Conservation (phyloP, 2,329 filamentous ascomycete genomes). For the Sphaerulina populicola region DNA sequence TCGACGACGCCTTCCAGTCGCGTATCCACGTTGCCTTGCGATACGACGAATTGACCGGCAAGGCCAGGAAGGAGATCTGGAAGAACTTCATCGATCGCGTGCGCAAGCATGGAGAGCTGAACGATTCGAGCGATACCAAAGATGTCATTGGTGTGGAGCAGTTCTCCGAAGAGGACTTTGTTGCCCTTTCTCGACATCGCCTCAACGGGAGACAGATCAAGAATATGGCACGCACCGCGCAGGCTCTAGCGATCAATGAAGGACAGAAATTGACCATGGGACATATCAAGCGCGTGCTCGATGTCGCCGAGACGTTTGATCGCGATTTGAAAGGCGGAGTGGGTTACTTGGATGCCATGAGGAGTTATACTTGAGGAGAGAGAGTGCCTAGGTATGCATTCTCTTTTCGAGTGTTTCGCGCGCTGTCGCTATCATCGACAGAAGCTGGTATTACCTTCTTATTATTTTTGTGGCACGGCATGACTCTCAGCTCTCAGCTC, state of each 20-base stretch:
- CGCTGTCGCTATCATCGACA: no score
- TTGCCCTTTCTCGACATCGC: constrained; percentile 57
- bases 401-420: not conserved
- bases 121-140: constrained; percentile 54
- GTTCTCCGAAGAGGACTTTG: constrained; percentile 61
- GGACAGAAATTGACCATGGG: constrained; percentile 62
- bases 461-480: no score
- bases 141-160: constrained; percentile 55
- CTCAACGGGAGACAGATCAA: constrained; percentile 73
- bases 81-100: constrained; percentile 73
- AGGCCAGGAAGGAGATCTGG: constrained; percentile 73
- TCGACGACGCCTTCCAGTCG: constrained; percentile 83
- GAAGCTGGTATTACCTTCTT: no score
- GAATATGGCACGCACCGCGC: constrained; percentile 74
- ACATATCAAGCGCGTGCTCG: constrained; percentile 74
- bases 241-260: constrained; percentile 72
- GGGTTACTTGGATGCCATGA: constrained; percentile 76
- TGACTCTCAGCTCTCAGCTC: no score
- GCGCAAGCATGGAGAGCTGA: constrained; percentile 53
- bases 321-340: constrained; percentile 71
- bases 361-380: constrained; percentile 61
- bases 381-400: not conserved
- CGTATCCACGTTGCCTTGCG: constrained; percentile 78
- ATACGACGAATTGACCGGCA: constrained; percentile 64
- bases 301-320: constrained; percentile 75